phyloP scores from a whole-genome alignment of 345 rosid genomes.

The Erysimum cheiranthoides region DNA sequence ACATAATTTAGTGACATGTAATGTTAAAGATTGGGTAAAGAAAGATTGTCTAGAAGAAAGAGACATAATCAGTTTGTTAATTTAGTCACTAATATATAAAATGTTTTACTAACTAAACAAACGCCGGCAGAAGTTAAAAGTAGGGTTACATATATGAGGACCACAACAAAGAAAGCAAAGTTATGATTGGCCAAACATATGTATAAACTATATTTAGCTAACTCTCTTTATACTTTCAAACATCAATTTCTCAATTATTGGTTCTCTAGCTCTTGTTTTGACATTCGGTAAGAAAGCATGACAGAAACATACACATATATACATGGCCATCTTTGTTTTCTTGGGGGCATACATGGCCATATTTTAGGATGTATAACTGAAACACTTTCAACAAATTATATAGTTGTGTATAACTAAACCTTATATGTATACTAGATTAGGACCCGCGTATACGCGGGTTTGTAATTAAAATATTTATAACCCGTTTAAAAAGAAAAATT shows the following conservation, averaged over 20 bases:
- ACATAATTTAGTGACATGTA: too few relatives aligned
- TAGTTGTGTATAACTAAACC: too few relatives aligned
- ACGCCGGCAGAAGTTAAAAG: constrained; percentile 8
- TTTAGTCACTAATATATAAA: not conserved
- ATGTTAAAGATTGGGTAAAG: not conserved
- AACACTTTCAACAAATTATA: too few relatives aligned
- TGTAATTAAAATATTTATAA: too few relatives aligned
- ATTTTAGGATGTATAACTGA: not conserved
- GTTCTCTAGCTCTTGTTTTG: not conserved
- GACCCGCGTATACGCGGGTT: too few relatives aligned
- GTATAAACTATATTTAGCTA: not conserved
- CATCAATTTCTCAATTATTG: constrained; percentile 26
- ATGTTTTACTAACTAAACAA: not conserved
- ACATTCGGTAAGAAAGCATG: constrained; percentile 22
- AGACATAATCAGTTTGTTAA: not conserved
- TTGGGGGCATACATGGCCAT: not conserved
- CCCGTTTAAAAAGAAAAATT: too few relatives aligned
- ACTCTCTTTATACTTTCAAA: constrained; percentile 7
- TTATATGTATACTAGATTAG: too few relatives aligned
- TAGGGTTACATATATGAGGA: constrained; percentile 13
- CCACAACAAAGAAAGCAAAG: constrained; percentile 31
- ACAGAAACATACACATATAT: constrained; percentile 17
- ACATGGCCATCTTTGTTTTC: too few relatives aligned
- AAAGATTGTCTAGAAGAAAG: not conserved
- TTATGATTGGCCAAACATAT: constrained; percentile 22